Percentiles rank a stretch among this genome's conserved stretches.
Evolutionary conservation across 2,329 filamentous ascomycete species (phyloP).

Genomic region (Xylaria polymorpha): DNA sequence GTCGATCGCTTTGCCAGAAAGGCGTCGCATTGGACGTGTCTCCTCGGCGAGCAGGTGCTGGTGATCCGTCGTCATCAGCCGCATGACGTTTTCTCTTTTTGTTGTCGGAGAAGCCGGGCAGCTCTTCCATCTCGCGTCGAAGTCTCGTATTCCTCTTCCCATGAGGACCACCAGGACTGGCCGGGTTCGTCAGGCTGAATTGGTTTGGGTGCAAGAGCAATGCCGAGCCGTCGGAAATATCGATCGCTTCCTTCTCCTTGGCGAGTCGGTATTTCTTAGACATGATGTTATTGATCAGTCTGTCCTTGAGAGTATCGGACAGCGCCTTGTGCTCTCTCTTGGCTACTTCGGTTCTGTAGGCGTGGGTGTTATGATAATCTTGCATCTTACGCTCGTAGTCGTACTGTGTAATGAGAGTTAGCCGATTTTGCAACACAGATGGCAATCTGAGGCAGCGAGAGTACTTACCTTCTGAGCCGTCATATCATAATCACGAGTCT

Average conservation of each 20-base stretch:
- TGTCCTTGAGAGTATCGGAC: conserved; percentile 70
- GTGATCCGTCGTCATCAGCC: conserved; percentile 71
- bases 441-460: not conserved
- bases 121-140: conserved; percentile 70
- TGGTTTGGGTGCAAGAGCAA: conserved; percentile 75
- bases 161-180: conserved; percentile 71
- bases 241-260: conserved; percentile 74
- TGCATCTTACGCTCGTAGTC: conserved; percentile 72
- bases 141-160: conserved; percentile 72
- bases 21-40: conserved; percentile 69
- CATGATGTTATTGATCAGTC: conserved; percentile 73
- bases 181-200: conserved; percentile 72
- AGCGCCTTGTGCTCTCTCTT: conserved; percentile 70
- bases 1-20: conserved; percentile 71
- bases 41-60: conserved; percentile 66
- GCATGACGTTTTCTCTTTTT: conserved; percentile 72
- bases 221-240: conserved; percentile 74
- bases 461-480: conserved; percentile 78
- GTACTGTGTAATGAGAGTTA: conserved; percentile 57
- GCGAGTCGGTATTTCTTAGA: conserved; percentile 73
- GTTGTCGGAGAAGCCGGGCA: conserved; percentile 64
- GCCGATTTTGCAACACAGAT: conserved; percentile 23
- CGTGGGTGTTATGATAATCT: conserved; percentile 68
- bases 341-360: conserved; percentile 72
- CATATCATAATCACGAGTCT: conserved; percentile 86